Percentiles rank a stretch among this genome's conserved stretches.
phyloP scores from a whole-genome alignment of 371 early-diverging fungal genomes.

The Circinella umbellata region DNA sequence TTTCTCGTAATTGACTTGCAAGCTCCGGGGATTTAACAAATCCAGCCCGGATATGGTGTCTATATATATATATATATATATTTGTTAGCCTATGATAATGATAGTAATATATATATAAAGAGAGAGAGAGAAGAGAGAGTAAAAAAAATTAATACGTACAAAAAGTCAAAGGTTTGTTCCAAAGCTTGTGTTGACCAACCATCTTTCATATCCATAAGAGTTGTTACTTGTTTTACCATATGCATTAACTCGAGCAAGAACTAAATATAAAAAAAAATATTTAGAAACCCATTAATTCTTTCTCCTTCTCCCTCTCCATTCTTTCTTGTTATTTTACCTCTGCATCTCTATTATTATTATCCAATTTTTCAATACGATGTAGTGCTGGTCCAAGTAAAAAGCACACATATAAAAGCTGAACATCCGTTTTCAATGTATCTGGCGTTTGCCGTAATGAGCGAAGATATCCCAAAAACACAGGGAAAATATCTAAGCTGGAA shows the following conservation, averaged over 20 bases:
- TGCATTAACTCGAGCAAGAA: constrained; percentile 54
- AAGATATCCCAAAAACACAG: constrained; percentile 41
- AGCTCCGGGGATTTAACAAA: constrained; percentile 53
- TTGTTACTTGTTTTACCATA: constrained; percentile 54
- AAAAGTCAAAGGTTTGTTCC: constrained; percentile 61
- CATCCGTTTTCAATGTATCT: constrained; percentile 65
- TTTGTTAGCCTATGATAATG: too few species aligned
- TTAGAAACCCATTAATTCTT: too few species aligned
- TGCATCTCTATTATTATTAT: constrained; percentile 43
- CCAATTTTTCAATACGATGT: constrained; percentile 70
- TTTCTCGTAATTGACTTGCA: constrained; percentile 42
- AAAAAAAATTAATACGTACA: constrained; percentile 29
- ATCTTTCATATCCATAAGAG: constrained; percentile 52
- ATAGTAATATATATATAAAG: too few species aligned
- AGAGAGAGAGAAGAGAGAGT: too few species aligned
- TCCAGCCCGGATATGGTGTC: constrained; percentile 48
- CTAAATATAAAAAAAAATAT: constrained; percentile 19
- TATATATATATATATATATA: too few species aligned
- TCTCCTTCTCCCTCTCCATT: too few species aligned
- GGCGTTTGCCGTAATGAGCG: constrained; percentile 35
- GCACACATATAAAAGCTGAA: constrained; percentile 76
- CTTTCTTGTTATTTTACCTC: constrained; percentile 32
- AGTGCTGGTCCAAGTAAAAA: constrained; percentile 75
- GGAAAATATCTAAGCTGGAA: constrained; percentile 62
- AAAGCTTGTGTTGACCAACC: constrained; percentile 57